Evolutionary conservation across 371 early-diverging fungal species (phyloP).

Genomic region (Circinella minor): DNA sequence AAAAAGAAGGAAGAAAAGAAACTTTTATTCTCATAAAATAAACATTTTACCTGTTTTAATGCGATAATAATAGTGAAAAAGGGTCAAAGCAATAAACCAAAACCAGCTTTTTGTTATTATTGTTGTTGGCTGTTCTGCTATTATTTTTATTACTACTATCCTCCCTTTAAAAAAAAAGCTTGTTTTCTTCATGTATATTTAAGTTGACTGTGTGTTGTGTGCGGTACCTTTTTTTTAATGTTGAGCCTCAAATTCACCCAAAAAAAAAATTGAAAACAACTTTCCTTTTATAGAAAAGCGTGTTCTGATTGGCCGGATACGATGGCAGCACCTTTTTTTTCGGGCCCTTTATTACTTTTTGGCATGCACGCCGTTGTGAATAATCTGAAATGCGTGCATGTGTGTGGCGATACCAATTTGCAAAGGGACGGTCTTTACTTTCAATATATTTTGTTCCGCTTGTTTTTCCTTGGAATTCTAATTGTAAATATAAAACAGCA

Average conservation of each 20-base stretch:
- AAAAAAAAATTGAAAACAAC: not conserved
- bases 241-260: too few species aligned
- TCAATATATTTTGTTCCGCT: too few species aligned
- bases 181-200: too few species aligned
- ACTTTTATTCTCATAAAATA: not conserved
- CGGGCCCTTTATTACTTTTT: not conserved
- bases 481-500: too few species aligned
- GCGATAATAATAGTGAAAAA: not conserved
- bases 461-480: too few species aligned
- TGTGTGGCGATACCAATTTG: too few species aligned
- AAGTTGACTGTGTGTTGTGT: too few species aligned
- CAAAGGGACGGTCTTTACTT: too few species aligned
- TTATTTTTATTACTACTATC: too few species aligned
- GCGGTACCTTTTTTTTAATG: too few species aligned
- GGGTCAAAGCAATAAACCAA: not conserved
- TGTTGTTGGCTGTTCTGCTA: not conserved
- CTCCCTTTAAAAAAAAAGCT: too few species aligned
- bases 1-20: not conserved
- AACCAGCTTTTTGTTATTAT: not conserved
- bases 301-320: not conserved
- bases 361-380: not conserved
- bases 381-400: not conserved
- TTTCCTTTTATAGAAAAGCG: not conserved
- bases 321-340: not conserved
- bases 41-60: too few species aligned